Base-by-base conservation (phyloP, 176 grass and related monocot species). In the Secale cereale region DNA sequence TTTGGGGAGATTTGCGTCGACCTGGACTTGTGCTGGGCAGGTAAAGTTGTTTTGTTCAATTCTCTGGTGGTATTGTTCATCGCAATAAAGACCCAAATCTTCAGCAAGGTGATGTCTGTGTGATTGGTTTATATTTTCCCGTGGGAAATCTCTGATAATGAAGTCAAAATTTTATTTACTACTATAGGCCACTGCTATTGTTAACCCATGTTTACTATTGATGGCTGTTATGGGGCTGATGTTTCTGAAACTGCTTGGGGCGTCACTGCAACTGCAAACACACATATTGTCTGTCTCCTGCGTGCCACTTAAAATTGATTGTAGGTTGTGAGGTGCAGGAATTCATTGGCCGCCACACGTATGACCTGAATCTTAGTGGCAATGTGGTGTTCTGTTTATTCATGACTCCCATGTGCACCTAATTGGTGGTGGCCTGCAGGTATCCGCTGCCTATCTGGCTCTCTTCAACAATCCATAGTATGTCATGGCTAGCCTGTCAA, bases 381-480 rank as follows among this genome's bases (percentile, higher is more conserved):
- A 94, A 92, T 36, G 88, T 98, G 78, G 91, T 98, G 36, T 39
- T 98, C 23, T 91, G 91, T 0, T 93, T 91, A 15, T 95, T 98
- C 78, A 90, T 98, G 96, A 98, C 88, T 98, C 96, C 37, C 96
- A 98, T 79, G 89, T 91, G 32, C 96, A 98, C 80, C 63, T 98
- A 43, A 87, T 98, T 56, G 69, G 68, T 19, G 96, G 91, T 48
- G 96, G 91, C 6, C 46, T 98, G 65, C 87, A 83, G 87, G 96
- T 94, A 86, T 0, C 32, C 79, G 14, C 64, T 30, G 65, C 22
- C 26, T 57, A 35, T 64, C 4, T 78, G 27, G 0, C 36, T 56
- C 28, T 46, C 43, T 9, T 87, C 32, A 33, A 4, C 32, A 33
- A 33, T 33, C 32, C 0, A 33, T 33, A 33, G 32, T 33, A 33